Evolutionary conservation across 805 yeast genomes (phyloP), one percentile per base, ranked within the genome.

Genomic region (Lipomyces japonicus): DNA sequence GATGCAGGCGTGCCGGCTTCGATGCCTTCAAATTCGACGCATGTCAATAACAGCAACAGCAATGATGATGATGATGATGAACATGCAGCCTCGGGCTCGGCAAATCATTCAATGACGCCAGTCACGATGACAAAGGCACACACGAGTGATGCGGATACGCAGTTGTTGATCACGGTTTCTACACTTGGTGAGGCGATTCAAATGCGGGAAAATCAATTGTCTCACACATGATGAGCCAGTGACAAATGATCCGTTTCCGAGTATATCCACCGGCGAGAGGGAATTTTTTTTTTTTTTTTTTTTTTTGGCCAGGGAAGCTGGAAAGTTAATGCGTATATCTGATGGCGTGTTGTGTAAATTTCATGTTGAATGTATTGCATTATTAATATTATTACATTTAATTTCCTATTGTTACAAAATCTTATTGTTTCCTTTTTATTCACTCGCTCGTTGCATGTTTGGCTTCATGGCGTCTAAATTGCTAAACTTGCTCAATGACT

Each of bases 131-230:
- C n/a, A 14, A 21, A 21, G 18, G 18, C 21, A n/a, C 14, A 12
- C n/a, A 14, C 19, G 39, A 14, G 18, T 14, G 10, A 12, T 40
- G 35, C 26, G n/a, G 26, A 32, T 5, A 40, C 44, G 6, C 35
- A n/a, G n/a, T n/a, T n/a, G n/a, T n/a, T n/a, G n/a, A n/a, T n/a
- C n/a, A n/a, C n/a, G n/a, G 39, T 50, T 14, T 30, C 46, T 7
- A 50, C 53, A 19, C 31, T 50, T 6, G 50, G 53, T 4, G 53
- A 50, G 34, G 47, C 53, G 14, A 36, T 50, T 14, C 26, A 48
- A 28, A 30, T 43, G 23, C 44, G 39, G 26, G 41, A 43, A 18
- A 48, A 48, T 18, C 44, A 48, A 22, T n/a, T n/a, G n/a, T n/a
- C n/a, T n/a, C n/a, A n/a, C n/a, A n/a, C n/a, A n/a, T n/a, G n/a